Percentiles rank a stretch among this genome's conserved stretches.
Conservation (phyloP, 371 early-diverging fungal species). For the Rhizopus arrhizus region DNA sequence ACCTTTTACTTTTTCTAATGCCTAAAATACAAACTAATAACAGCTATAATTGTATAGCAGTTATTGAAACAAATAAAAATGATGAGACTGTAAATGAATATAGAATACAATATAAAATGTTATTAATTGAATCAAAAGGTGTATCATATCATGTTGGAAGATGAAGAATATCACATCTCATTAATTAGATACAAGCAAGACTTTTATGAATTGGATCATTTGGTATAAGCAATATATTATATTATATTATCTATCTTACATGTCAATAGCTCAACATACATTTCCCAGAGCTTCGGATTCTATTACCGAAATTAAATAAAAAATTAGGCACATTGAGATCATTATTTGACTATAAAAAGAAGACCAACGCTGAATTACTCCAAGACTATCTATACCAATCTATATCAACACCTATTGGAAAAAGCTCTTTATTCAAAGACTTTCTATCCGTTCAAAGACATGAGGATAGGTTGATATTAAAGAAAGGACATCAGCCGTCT, state of each 20-base stretch:
- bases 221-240: conserved; percentile 38
- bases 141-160: conserved; percentile 59
- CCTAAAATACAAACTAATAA: conserved; percentile 8
- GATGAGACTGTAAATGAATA: background rate
- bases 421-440: conserved; percentile 46
- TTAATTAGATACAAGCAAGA: conserved; percentile 60
- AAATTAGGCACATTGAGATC: background rate
- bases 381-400: conserved; percentile 42
- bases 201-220: conserved; percentile 60
- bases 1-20: conserved; percentile 6
- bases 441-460: conserved; percentile 51
- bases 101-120: background rate
- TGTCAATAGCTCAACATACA: conserved; percentile 20
- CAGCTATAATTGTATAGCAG: conserved; percentile 12
- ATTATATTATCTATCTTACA: conserved; percentile 8
- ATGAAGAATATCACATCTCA: conserved; percentile 43
- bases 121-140: conserved; percentile 33
- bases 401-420: conserved; percentile 27
- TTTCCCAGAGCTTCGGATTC: conserved; percentile 27
- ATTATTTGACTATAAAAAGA: conserved; percentile 16
- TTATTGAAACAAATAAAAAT: conserved; percentile 21
- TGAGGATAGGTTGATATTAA: conserved; percentile 13
- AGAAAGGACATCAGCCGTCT: conserved; percentile 28
- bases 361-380: conserved; percentile 40
- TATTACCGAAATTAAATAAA: conserved; percentile 20